These are phyloP conservation scores for Apiotrichum domesticum DNA, from an alignment of 1,284 basidiomycete species.

Conservation along the genomic window DNA sequence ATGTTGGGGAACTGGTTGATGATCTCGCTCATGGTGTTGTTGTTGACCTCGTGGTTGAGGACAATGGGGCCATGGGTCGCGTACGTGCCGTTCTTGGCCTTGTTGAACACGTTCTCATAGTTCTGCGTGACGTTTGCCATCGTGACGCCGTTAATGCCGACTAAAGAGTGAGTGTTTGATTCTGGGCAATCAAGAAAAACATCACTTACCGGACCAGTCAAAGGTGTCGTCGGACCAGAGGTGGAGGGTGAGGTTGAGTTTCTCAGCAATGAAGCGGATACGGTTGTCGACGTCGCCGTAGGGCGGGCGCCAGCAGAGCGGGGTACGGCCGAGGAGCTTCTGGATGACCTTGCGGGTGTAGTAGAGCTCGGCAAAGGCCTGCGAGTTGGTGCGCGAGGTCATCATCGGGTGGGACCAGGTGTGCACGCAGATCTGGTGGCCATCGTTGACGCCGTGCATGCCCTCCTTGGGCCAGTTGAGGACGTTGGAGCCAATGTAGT, in stretches of 20 bases:
- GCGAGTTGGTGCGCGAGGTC: constrained; percentile 50
- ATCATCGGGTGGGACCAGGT: constrained; percentile 52
- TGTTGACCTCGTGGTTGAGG: constrained; percentile 50
- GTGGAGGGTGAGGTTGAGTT: constrained; percentile 50
- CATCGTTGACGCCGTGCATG: constrained; percentile 48
- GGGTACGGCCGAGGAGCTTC: constrained; percentile 50
- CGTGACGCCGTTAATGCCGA: constrained; percentile 36
- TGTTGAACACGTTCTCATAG: constrained; percentile 48
- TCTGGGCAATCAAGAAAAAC: background rate
- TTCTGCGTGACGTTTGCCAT: constrained; percentile 44
- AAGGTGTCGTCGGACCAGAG: constrained; percentile 52
- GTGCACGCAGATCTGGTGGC: constrained; percentile 48
- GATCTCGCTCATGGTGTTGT: constrained; percentile 44
- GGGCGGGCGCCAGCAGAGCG: constrained; percentile 50
- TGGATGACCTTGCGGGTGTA: constrained; percentile 53
- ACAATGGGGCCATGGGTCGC: constrained; percentile 45
- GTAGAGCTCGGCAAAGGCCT: constrained; percentile 54
- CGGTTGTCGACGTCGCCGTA: constrained; percentile 53
- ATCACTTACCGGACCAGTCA: constrained; percentile 41
- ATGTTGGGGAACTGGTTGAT: constrained; percentile 37
- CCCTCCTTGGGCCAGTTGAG: constrained; percentile 54
- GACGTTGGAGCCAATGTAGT: constrained; percentile 52
- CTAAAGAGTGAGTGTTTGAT: constrained; percentile 6
- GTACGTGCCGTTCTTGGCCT: constrained; percentile 43
- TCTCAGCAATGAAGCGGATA: constrained; percentile 51